Percentiles rank a stretch among this genome's conserved stretches.
Conservation (phyloP, 495 filamentous ascomycete species). For the Xylaria bambusicola region DNA sequence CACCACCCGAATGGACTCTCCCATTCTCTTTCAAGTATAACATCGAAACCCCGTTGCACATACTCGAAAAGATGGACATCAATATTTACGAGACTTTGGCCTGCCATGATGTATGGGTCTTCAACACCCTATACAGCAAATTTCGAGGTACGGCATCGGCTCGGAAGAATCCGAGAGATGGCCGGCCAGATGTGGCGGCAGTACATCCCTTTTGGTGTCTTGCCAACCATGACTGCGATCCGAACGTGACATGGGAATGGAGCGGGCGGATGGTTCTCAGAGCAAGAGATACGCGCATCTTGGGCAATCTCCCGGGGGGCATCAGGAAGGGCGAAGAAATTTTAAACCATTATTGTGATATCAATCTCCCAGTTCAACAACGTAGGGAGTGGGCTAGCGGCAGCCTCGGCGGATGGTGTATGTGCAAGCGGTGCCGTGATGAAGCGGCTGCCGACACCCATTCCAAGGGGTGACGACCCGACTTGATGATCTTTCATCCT, state of each 20-base stretch:
- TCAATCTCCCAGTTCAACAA: constrained; percentile 71
- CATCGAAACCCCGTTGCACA: constrained; percentile 77
- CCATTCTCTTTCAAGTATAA: constrained; percentile 89
- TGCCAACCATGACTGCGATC: constrained; percentile 93
- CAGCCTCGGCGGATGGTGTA: constrained; percentile 80
- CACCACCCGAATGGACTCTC: constrained; percentile 65
- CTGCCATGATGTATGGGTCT: constrained; percentile 82
- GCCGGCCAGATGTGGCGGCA: constrained; percentile 77
- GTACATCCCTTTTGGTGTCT: constrained; percentile 59
- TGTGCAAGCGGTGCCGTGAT: constrained; percentile 72
- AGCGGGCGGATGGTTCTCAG: constrained; percentile 76
- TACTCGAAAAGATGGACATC: constrained; percentile 88
- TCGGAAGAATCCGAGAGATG: constrained; percentile 67
- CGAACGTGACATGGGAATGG: constrained; percentile 95
- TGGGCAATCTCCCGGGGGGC: constrained; percentile 47
- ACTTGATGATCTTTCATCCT: neutral
- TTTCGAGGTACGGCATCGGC: constrained; percentile 91
- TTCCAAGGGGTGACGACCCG: constrained; percentile 18
- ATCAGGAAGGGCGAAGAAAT: constrained; percentile 81
- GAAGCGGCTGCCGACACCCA: constrained; percentile 41
- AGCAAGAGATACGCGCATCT: constrained; percentile 45
- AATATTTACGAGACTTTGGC: constrained; percentile 71
- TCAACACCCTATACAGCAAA: constrained; percentile 91
- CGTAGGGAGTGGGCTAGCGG: constrained; percentile 87
- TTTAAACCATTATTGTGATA: constrained; percentile 92